Evolutionary conservation across 23 red algal species (phyloP).

Genomic region (Gracilaria caudata): DNA sequence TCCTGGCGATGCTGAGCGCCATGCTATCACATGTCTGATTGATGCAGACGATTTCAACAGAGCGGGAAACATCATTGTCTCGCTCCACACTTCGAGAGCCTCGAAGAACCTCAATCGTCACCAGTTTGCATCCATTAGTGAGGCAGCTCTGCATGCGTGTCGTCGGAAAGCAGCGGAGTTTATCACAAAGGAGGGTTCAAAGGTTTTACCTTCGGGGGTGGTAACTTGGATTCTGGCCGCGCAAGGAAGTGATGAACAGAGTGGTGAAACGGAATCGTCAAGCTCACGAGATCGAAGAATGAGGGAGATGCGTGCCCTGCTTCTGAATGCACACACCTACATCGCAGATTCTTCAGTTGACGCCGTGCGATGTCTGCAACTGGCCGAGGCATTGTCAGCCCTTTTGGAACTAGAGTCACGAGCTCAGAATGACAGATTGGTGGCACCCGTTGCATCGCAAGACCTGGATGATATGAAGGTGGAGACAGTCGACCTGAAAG

Average conservation of each 20-base stretch:
- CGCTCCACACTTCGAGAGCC: constrained; percentile 22
- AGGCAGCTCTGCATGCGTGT: constrained; percentile 65
- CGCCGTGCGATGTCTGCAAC: constrained; percentile 64
- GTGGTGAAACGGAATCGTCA: neutral
- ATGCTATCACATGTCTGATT: constrained; percentile 57
- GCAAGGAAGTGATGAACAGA: constrained; percentile 1
- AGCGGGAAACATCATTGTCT: constrained; percentile 46
- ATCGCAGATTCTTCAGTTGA: constrained; percentile 70
- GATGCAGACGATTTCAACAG: constrained; percentile 52
- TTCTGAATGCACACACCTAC: constrained; percentile 49
- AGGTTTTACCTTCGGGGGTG: constrained; percentile 40
- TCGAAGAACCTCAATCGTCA: constrained; percentile 38
- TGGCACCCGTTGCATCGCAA: neutral
- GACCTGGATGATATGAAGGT: constrained; percentile 7
- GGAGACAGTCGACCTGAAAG: constrained; percentile 14
- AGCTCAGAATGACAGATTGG: neutral
- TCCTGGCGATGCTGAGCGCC: constrained; percentile 61
- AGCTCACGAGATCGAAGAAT: constrained; percentile 17
- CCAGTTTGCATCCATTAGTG: constrained; percentile 52
- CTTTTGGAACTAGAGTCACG: constrained; percentile 37
- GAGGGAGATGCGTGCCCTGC: constrained; percentile 41
- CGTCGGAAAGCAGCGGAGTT: constrained; percentile 43
- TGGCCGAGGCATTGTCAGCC: constrained; percentile 69
- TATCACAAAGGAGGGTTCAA: constrained; percentile 21
- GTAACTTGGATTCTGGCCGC: constrained; percentile 39